These are phyloP conservation scores for Dacryopinax primogenitus DNA, from an alignment of 768 basidiomycete genomes.

Conservation along the genomic window DNA sequence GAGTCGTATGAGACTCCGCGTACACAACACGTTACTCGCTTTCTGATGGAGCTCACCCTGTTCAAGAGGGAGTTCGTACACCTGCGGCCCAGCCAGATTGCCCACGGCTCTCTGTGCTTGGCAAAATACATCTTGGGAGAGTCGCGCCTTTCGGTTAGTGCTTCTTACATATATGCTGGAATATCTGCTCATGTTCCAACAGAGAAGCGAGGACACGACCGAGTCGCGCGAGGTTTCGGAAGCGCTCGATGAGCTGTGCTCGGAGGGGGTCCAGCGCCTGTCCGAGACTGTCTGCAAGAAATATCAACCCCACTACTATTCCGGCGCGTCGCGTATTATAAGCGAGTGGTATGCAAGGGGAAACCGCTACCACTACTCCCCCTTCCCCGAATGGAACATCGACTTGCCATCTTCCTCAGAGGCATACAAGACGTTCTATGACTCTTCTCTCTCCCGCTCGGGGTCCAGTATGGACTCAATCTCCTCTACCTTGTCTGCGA, in stretches of 20 bases:
- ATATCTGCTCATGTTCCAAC: background rate
- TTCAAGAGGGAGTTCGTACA: slow-evolving; percentile 94
- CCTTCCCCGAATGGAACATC: slow-evolving; percentile 10
- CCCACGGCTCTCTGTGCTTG: slow-evolving; percentile 76
- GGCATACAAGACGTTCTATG: slow-evolving; percentile 4
- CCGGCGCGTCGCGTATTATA: slow-evolving; percentile 85
- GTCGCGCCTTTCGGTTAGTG: slow-evolving; percentile 46
- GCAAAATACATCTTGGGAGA: slow-evolving; percentile 80
- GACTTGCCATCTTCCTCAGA: background rate
- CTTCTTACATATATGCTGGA: slow-evolving; percentile 4
- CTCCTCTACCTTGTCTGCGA: background rate
- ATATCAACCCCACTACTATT: slow-evolving; percentile 94
- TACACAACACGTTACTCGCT: slow-evolving; percentile 90
- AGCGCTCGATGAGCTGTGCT: slow-evolving; percentile 76
- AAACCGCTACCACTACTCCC: slow-evolving; percentile 31
- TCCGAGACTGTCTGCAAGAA: slow-evolving; percentile 96
- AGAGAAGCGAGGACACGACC: slow-evolving; percentile 35
- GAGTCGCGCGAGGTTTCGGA: slow-evolving; percentile 75
- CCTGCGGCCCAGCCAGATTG: slow-evolving; percentile 73
- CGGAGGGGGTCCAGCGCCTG: slow-evolving; percentile 78
- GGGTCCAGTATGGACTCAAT: slow-evolving; percentile 8
- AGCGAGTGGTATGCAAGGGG: slow-evolving; percentile 90
- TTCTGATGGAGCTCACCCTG: slow-evolving; percentile 98
- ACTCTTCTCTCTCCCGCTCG: background rate
- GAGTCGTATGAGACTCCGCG: slow-evolving; percentile 72